These are phyloP conservation scores for Cercophora newfieldiana DNA, from an alignment of 495 filamentous ascomycete genomes.

Conservation along the genomic window DNA sequence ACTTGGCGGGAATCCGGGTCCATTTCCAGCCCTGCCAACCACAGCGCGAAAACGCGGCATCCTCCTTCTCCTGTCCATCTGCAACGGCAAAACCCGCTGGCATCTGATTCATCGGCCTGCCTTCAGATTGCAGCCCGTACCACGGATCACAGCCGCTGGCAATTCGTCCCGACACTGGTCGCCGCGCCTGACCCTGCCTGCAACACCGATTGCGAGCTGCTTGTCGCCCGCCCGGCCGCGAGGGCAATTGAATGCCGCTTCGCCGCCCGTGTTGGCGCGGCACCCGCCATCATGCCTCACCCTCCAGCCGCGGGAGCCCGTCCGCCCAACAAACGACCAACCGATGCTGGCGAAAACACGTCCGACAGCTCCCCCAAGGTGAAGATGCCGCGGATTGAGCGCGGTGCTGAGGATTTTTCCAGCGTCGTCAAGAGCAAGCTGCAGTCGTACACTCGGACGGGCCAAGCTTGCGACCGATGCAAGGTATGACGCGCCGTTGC, in stretches of 20 bases:
- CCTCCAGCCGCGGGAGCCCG: slow-evolving; percentile 24
- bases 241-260: slow-evolving; percentile 21
- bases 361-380: slow-evolving; percentile 37
- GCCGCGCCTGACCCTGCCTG: too few species aligned
- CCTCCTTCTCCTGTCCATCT: slow-evolving; percentile 27
- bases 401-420: slow-evolving; percentile 62
- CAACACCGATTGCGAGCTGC: neutral
- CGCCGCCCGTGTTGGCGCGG: slow-evolving; percentile 24
- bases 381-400: slow-evolving; percentile 51
- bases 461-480: slow-evolving; percentile 90
- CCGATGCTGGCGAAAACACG: slow-evolving; percentile 35
- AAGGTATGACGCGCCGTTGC: slow-evolving; percentile 59
- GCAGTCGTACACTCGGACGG: slow-evolving; percentile 66
- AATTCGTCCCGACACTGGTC: neutral
- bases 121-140: neutral
- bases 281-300: neutral
- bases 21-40: neutral
- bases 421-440: slow-evolving; percentile 65
- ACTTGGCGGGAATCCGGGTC: neutral
- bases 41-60: slow-evolving; percentile 23
- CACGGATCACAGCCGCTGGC: neutral
- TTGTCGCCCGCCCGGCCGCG: neutral
- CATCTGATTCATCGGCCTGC: slow-evolving; percentile 11
- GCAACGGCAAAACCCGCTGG: slow-evolving; percentile 30
- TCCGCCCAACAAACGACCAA: slow-evolving; percentile 44